Evolutionary conservation across 257 asterid species (phyloP).

Genomic region (Solanum appendiculatum): DNA sequence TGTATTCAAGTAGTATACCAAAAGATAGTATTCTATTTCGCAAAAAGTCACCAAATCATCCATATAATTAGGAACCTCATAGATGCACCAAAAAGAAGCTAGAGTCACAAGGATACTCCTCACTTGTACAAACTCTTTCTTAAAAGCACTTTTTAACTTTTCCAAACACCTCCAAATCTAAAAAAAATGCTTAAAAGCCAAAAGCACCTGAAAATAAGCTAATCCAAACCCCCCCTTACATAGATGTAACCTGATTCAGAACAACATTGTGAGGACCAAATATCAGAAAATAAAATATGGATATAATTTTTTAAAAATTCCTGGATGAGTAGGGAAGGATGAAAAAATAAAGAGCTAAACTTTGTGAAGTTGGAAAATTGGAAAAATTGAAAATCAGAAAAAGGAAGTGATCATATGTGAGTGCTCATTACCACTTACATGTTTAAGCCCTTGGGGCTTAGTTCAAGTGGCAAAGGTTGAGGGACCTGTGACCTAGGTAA

Average conservation of each 20-base stretch:
- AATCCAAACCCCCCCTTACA: neutral
- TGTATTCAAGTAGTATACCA: neutral
- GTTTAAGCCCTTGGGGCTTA: neutral
- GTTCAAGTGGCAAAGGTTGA: neutral
- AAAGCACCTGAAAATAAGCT: too few relatives aligned
- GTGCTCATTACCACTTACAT: neutral
- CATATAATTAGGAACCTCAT: neutral
- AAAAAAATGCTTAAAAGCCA: neutral
- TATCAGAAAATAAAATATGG: neutral
- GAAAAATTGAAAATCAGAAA: neutral
- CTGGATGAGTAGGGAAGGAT: neutral
- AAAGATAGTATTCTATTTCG: neutral
- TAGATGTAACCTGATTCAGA: neutral
- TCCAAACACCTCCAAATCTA: neutral
- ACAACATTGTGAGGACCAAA: neutral
- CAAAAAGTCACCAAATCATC: neutral
- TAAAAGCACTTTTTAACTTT: neutral
- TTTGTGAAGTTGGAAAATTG: neutral
- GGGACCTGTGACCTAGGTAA: neutral
- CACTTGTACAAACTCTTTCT: neutral
- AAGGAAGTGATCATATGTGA: neutral
- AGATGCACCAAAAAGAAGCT: neutral
- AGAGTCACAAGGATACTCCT: neutral
- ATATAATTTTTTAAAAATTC: neutral
- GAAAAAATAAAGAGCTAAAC: neutral